These are phyloP conservation scores for Colletotrichum sp. DNA, from an alignment of 2,329 filamentous ascomycete genomes.

Conservation along the genomic window DNA sequence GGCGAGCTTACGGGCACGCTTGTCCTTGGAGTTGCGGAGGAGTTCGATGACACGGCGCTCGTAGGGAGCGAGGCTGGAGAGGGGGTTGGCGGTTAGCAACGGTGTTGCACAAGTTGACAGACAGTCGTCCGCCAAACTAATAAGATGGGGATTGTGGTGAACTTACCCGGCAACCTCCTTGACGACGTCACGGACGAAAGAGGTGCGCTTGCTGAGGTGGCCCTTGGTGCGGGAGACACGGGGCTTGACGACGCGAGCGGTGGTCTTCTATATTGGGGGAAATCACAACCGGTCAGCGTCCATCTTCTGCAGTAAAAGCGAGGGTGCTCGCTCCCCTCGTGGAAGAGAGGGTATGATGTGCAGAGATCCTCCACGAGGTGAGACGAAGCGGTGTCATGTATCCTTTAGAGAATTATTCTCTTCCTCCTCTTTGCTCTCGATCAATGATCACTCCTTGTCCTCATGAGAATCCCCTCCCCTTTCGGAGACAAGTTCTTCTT, in stretches of 20 bases:
- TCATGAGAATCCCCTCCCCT: neutral
- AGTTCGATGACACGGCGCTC: constrained; percentile 99
- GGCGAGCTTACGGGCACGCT: constrained; percentile 97
- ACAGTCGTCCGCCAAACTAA: neutral
- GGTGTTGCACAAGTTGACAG: no score
- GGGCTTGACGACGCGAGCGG: constrained; percentile 77
- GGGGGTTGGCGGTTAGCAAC: constrained; percentile 32
- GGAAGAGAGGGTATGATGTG: constrained; percentile 36
- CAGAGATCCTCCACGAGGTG: constrained; percentile 80
- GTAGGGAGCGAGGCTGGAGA: constrained; percentile 79
- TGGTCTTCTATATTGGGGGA: constrained; percentile 74
- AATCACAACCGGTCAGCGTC: constrained; percentile 59
- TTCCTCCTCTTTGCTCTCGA: neutral
- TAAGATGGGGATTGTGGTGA: neutral
- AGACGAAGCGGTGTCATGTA: constrained; percentile 47
- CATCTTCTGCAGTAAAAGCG: constrained; percentile 57
- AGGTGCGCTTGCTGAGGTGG: constrained; percentile 93
- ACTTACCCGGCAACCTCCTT: constrained; percentile 96
- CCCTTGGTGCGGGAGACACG: constrained; percentile 89
- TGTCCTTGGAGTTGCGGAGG: constrained; percentile 98
- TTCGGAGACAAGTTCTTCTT: neutral
- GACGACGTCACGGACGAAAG: constrained; percentile 96
- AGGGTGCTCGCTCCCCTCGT: constrained; percentile 28
- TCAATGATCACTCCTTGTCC: neutral
- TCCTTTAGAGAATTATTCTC: neutral